Conservation (phyloP, 768 basidiomycete genomes). For the Trametes sanguinea region DNA sequence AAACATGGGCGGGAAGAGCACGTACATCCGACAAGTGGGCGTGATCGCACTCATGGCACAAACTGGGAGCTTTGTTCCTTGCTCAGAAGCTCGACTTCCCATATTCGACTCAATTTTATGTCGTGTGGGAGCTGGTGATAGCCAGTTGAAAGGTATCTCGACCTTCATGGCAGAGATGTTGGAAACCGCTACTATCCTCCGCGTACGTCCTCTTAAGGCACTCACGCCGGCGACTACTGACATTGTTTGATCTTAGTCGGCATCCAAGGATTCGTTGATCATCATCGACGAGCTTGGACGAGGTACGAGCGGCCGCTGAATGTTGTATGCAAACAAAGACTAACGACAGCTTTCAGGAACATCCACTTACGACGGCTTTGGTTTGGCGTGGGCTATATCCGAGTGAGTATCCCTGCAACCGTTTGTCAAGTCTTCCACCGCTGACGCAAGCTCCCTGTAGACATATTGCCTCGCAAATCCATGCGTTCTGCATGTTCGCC, state of each 20-base stretch:
- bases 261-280: slow-evolving; percentile 88
- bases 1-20: slow-evolving; percentile 99
- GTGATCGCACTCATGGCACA: slow-evolving; percentile 98
- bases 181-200: slow-evolving; percentile 93
- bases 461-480: slow-evolving; percentile 90
- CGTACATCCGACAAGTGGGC: slow-evolving; percentile 93
- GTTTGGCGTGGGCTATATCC: slow-evolving; percentile 97
- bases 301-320: slow-evolving; percentile 46
- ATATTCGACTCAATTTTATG: slow-evolving; percentile 96
- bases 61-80: slow-evolving; percentile 93
- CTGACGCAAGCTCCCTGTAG: slow-evolving; percentile 41
- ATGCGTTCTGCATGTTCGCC: slow-evolving; percentile 94
- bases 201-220: slow-evolving; percentile 46
- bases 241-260: slow-evolving; percentile 55
- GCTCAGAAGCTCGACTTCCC: slow-evolving; percentile 80
- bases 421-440: not conserved
- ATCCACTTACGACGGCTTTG: slow-evolving; percentile 97
- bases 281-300: slow-evolving; percentile 97
- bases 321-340: not conserved
- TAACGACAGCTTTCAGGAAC: slow-evolving; percentile 56
- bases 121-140: slow-evolving; percentile 96
- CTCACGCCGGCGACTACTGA: not conserved
- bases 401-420: slow-evolving; percentile 57
- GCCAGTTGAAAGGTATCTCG: slow-evolving; percentile 95
- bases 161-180: slow-evolving; percentile 99